A percentile compares a stretch with the other conserved stretches of the same genome.
phyloP scores from a whole-genome alignment of 805 yeast genomes.

The Candida vaughaniae region DNA sequence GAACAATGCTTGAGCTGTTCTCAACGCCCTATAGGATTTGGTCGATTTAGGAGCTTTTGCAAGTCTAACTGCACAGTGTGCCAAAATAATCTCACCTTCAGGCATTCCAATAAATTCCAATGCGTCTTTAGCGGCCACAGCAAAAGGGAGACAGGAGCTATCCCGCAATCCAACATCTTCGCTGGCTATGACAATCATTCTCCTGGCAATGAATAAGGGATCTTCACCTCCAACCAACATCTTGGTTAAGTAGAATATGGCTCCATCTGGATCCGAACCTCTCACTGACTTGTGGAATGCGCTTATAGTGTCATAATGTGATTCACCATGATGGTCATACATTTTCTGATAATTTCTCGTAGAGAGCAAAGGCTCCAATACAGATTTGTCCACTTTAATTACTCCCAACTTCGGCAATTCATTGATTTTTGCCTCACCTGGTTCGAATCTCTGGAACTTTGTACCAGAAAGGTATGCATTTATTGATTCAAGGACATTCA shows the following conservation, averaged over 20 bases:
- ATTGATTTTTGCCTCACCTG: constrained; percentile 15
- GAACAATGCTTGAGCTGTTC: constrained; percentile 58
- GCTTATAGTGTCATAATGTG: constrained; percentile 91
- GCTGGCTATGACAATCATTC: constrained; percentile 93
- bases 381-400: constrained; percentile 38
- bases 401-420: constrained; percentile 24
- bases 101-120: constrained; percentile 92
- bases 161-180: constrained; percentile 92
- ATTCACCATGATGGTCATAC: constrained; percentile 87
- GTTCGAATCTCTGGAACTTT: constrained; percentile 19
- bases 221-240: constrained; percentile 96
- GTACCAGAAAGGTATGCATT: constrained; percentile 51
- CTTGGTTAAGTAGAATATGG: constrained; percentile 78
- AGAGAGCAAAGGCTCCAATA: constrained; percentile 41
- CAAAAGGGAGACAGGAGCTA: constrained; percentile 80
- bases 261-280: constrained; percentile 88
- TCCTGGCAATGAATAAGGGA: constrained; percentile 81
- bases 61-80: constrained; percentile 89
- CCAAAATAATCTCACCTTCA: constrained; percentile 84
- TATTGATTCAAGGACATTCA: constrained; percentile 74
- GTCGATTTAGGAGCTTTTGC: constrained; percentile 87
- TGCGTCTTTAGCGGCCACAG: constrained; percentile 81
- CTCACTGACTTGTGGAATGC: constrained; percentile 93
- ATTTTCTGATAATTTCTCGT: constrained; percentile 49
- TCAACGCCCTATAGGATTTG: constrained; percentile 79